These are phyloP conservation scores for Sporothrix sp. DNA, from an alignment of 2,329 filamentous ascomycete genomes.

Conservation along the genomic window DNA sequence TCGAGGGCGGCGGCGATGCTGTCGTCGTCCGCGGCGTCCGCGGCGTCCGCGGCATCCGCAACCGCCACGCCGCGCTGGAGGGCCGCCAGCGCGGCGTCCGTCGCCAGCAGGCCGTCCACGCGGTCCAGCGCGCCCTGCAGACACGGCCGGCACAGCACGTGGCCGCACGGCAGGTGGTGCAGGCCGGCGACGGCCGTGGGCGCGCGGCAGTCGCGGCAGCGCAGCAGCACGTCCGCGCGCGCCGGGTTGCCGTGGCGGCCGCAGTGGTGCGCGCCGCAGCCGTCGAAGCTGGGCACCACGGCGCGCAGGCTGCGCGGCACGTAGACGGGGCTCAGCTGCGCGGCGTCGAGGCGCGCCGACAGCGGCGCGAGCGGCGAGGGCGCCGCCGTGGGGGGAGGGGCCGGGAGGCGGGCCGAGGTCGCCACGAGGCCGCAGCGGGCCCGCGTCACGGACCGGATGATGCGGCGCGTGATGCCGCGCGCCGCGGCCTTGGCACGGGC, in stretches of 20 bases:
- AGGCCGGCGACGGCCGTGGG: neutral
- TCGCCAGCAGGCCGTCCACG: too few species aligned
- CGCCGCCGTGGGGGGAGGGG: neutral
- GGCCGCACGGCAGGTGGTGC: constrained; percentile 14
- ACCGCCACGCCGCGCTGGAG: too few species aligned
- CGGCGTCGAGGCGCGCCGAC: too few species aligned
- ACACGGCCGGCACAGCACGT: constrained; percentile 11
- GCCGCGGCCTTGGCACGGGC: too few species aligned
- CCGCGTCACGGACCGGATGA: neutral
- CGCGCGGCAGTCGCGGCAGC: constrained; percentile 9
- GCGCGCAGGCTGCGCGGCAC: neutral
- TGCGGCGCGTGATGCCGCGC: neutral
- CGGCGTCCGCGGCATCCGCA: too few species aligned
- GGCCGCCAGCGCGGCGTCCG: neutral
- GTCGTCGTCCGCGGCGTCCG: neutral
- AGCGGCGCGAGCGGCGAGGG: too few species aligned
- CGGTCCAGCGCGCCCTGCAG: too few species aligned
- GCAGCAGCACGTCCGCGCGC: neutral
- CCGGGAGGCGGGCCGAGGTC: too few species aligned
- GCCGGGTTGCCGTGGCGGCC: neutral
- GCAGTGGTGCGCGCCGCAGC: neutral
- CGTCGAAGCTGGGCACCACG: neutral
- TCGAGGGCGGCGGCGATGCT: neutral
- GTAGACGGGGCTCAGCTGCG: neutral
- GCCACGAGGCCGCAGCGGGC: neutral